Evolutionary conservation across 2,329 filamentous ascomycete species (phyloP), one percentile per base, ranked within the genome.

Genomic region (Zasmidium angulare): DNA sequence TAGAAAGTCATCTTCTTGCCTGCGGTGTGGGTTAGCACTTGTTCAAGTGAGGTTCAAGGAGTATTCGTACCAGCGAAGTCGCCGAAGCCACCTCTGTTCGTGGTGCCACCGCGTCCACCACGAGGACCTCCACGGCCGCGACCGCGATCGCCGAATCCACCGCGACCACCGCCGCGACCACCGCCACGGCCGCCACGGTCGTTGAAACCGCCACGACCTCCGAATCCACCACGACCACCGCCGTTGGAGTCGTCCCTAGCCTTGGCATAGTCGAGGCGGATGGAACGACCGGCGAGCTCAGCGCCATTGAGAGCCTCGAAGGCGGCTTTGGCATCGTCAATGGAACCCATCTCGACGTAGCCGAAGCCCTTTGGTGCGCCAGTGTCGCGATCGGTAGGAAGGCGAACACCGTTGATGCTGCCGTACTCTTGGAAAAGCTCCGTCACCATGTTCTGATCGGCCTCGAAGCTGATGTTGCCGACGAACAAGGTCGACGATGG

Each of bases 321-420:
- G 22, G 87, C 93, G 69, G 81, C 78, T 79, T 89, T 90, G 70
- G 93, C 91, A 70, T 96, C 92, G 24, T 96, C 91, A 63, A 95
- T 76, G 19, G 89, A 89, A 68, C 81, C 79, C 82, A 93, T 96
- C 72, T 88, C 88, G 64, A 96, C 88, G 75, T 97, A 97, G 56
- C 91, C 93, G 77, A 96, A 96, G 59, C 93, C 93, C 87, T 96
- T 96, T 74, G 89, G 87, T 69, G 87, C 85, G 66, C 91, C 92
- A 63, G 86, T 86, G 62, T 96, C 91, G 75, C 87, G 86, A 75
- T 97, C 91, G 60, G 93, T 96, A 53, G 93, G 93, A 63, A 97
- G 87, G 72, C 92, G 89, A 70, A 96, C 86, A 73, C 89, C 89
- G 71, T 88, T 85, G 74, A 95, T 86, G 73, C 81, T 83, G 66